Base-by-base conservation (phyloP, 2,329 filamentous ascomycete species). In the Pyrenochaeta sp. region DNA sequence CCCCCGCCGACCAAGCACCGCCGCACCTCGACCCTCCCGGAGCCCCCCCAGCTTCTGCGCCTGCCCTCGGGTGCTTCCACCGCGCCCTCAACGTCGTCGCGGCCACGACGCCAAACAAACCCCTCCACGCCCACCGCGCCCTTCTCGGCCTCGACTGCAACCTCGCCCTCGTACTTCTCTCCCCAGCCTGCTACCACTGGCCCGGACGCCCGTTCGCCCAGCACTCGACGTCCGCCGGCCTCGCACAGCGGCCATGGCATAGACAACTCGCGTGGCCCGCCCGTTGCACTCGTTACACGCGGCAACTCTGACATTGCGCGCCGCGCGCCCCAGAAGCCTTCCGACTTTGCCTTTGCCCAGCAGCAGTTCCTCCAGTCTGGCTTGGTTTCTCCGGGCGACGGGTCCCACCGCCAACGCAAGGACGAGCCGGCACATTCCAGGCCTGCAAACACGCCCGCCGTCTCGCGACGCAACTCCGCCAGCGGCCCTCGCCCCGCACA, bases 241-340 rank as follows among this genome's bases (percentile, higher is more conserved):
- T 78, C 76, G 35, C 72, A 72, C 51, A 77, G 73, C 53, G 75
- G 72, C 39, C 70, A 76, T 72, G 76, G 77, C 56, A 77, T 80
- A 69, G 74, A 77, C 60, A 77, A 74, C 20, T 73, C 70, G 43
- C 67, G 72, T 58, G 78, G 77, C 46, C 77, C 79, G 31, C 77
- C 77, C 37, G 74, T 78, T 44, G 73, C 77, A n/a, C 71, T 78
- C 45, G 74, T 77, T 46, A 78, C 77, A 37, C 76, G 76, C 40
- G 60, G 63, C 20, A 58, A 61, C 42, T 57, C 58, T 11, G 68
- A 71, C 47, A 54, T 63, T 48, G 63, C 62, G 48, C 66, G 68
- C 55, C 50, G 60, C 22, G 28, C 44, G 39, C 47, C 61, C 28
- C 65, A 63, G 42, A 60, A 56, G 48, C 53, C 64, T 21, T 34